phyloP scores from a whole-genome alignment of 2,329 filamentous ascomycete genomes.

The Fusarium sp. region DNA sequence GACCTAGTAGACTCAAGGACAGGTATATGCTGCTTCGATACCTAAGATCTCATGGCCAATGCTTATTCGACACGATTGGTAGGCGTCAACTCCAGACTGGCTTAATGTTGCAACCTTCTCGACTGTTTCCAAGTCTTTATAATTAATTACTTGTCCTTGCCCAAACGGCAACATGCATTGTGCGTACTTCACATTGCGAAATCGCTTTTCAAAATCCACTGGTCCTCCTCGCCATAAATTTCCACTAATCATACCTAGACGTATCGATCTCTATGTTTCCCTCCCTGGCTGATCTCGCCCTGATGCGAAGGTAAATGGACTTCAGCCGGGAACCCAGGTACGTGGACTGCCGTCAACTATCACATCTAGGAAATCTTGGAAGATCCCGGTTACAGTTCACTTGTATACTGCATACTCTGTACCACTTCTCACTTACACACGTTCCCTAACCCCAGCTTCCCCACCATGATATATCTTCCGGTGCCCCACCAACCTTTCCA shows the following conservation, averaged over 20 bases:
- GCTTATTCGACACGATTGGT: background rate
- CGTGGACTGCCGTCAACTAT: slow-evolving; percentile 22
- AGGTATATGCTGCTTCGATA: background rate
- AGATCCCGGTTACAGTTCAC: background rate
- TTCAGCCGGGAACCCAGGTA: slow-evolving; percentile 20
- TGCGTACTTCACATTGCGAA: background rate
- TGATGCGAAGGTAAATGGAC: background rate
- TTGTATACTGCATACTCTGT: background rate
- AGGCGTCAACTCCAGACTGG: background rate
- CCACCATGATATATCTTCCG: slow-evolving; percentile 18
- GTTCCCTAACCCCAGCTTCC: background rate
- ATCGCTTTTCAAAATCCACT: background rate
- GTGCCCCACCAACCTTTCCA: slow-evolving; percentile 14
- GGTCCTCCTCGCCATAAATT: background rate
- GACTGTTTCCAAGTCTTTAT: background rate
- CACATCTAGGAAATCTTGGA: background rate
- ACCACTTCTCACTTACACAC: slow-evolving; percentile 1
- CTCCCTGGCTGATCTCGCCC: background rate
- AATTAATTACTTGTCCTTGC: background rate
- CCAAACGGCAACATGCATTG: background rate
- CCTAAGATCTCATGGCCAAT: background rate
- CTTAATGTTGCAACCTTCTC: background rate
- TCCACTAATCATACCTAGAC: background rate
- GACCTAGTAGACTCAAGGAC: background rate
- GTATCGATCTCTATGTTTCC: background rate